Evolutionary conservation across 1,284 basidiomycete species (phyloP).

Genomic region (Ganoderma sp.): DNA sequence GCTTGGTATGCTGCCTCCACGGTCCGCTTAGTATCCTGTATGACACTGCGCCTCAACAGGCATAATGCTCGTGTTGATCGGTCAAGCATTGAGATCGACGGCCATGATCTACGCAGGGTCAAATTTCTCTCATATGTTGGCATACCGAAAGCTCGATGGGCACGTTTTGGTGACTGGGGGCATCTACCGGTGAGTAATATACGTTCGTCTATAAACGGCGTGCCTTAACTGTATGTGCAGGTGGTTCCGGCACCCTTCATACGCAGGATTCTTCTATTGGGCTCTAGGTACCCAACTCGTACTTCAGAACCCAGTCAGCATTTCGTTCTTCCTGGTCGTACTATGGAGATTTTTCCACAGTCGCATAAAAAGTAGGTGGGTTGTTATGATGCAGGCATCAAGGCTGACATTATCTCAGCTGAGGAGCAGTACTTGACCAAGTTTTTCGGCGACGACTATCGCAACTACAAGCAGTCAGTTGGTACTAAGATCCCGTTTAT

Average conservation of each 20-base stretch:
- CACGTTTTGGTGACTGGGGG: slow-evolving; percentile 89
- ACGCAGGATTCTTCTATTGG: slow-evolving; percentile 99
- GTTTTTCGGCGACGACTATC: slow-evolving; percentile 87
- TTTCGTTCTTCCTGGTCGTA: slow-evolving; percentile 64
- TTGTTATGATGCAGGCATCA: not conserved
- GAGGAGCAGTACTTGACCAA: slow-evolving; percentile 76
- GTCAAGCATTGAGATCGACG: slow-evolving; percentile 82
- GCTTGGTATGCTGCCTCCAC: slow-evolving; percentile 52
- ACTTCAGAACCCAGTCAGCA: slow-evolving; percentile 85
- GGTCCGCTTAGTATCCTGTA: not conserved
- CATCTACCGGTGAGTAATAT: slow-evolving; percentile 76
- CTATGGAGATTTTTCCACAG: slow-evolving; percentile 88
- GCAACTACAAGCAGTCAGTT: slow-evolving; percentile 69
- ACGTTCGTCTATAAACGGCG: not conserved
- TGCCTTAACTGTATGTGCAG: slow-evolving; percentile 47
- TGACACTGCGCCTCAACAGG: slow-evolving; percentile 50
- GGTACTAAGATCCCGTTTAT: slow-evolving; percentile 80
- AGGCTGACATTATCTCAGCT: slow-evolving; percentile 48
- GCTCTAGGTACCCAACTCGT: slow-evolving; percentile 94
- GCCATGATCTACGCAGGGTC: slow-evolving; percentile 96
- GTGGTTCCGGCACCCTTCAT: slow-evolving; percentile 94
- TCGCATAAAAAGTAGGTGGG: slow-evolving; percentile 75
- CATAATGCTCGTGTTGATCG: slow-evolving; percentile 64
- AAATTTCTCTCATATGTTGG: slow-evolving; percentile 92
- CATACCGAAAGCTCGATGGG: slow-evolving; percentile 69